These are phyloP conservation scores for Cercospora citrullina DNA, from an alignment of 2,329 filamentous ascomycete genomes.

Conservation along the genomic window DNA sequence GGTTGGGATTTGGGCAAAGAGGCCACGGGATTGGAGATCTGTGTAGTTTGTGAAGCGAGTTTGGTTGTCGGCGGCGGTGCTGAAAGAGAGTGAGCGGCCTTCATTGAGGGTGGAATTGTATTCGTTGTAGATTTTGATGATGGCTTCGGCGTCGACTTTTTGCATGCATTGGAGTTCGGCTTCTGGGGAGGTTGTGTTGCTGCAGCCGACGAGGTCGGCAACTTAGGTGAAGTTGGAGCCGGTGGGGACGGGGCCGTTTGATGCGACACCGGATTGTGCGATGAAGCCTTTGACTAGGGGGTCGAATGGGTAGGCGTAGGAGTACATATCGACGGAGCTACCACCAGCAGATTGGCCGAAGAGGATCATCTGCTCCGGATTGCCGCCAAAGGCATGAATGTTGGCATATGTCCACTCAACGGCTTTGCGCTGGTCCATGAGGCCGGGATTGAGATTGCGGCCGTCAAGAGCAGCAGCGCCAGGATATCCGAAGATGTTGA, in stretches of 20 bases:
- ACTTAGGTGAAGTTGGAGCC: slow-evolving; percentile 23
- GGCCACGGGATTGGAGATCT: slow-evolving; percentile 17
- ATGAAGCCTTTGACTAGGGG: slow-evolving; percentile 42
- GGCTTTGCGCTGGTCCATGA: slow-evolving; percentile 41
- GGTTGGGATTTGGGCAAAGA: slow-evolving; percentile 18
- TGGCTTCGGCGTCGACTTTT: slow-evolving; percentile 7
- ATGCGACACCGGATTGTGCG: slow-evolving; percentile 37
- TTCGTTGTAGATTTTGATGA: slow-evolving; percentile 22
- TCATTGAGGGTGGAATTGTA: slow-evolving; percentile 19
- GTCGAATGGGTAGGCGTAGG: slow-evolving; percentile 38
- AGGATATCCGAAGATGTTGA: slow-evolving; percentile 31
- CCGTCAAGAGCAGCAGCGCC: slow-evolving; percentile 31
- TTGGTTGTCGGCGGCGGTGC: slow-evolving; percentile 18
- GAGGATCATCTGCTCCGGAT: slow-evolving; percentile 28
- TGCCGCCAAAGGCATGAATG: slow-evolving; percentile 38
- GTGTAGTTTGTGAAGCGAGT: slow-evolving; percentile 24
- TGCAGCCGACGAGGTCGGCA: slow-evolving; percentile 17
- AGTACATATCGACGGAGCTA: slow-evolving; percentile 33
- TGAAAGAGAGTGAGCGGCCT: slow-evolving; percentile 12
- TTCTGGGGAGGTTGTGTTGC: slow-evolving; percentile 4
- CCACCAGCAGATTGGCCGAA: slow-evolving; percentile 34
- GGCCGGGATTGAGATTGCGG: slow-evolving; percentile 33
- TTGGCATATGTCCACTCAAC: slow-evolving; percentile 43
- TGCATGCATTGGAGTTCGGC: slow-evolving; percentile 22
- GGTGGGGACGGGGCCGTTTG: slow-evolving; percentile 17